Conservation (phyloP, 306 rosid species). For the Phaseolus lunatus region DNA sequence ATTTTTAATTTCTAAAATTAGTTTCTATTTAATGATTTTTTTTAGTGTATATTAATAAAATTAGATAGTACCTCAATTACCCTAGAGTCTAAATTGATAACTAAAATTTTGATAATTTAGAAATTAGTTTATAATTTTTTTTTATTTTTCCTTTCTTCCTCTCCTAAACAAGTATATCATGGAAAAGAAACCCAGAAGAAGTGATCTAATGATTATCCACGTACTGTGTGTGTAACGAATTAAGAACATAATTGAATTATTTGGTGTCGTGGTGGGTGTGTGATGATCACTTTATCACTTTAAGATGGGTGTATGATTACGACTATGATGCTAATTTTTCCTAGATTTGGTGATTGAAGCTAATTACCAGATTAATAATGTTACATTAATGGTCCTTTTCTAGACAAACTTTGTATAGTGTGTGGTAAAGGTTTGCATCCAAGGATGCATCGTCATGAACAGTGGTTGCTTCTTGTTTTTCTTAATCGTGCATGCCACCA, state of each 20-base stretch:
- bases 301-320: slow-evolving; percentile 8
- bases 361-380: slow-evolving; percentile 8
- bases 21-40: too few species aligned
- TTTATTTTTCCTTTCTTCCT: too few species aligned
- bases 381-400: neutral
- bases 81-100: too few species aligned
- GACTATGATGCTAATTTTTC: slow-evolving; percentile 21
- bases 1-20: too few species aligned
- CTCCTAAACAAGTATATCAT: too few species aligned
- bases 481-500: slow-evolving; percentile 34
- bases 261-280: neutral
- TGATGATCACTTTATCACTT: slow-evolving; percentile 23
- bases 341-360: slow-evolving; percentile 31
- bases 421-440: slow-evolving; percentile 13
- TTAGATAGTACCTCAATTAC: too few species aligned
- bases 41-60: too few species aligned
- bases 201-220: neutral
- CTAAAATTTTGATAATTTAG: too few species aligned
- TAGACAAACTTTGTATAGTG: slow-evolving; percentile 3
- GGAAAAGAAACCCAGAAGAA: neutral
- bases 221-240: neutral
- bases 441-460: slow-evolving; percentile 36
- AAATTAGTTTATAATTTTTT: too few species aligned
- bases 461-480: slow-evolving; percentile 1
- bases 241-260: slow-evolving; percentile 15